Base-by-base conservation (phyloP, 129 eudicot genomes). In the Glebionis coronaria region DNA sequence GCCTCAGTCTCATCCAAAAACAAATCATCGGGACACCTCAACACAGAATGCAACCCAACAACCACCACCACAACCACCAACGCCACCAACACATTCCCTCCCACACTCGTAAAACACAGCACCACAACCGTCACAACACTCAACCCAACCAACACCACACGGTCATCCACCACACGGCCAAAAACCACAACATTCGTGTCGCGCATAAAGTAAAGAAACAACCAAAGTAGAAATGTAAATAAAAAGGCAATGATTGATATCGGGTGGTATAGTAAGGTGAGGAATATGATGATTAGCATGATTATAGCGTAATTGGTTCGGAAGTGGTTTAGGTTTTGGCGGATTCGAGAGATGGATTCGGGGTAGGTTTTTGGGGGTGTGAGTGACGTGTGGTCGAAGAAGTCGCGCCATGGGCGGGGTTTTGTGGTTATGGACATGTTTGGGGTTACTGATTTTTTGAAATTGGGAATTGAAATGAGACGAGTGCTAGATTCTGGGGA, bases 251-350 rank as follows among this genome's bases (percentile, higher is more conserved):
- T 83, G 77, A 90, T 81, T 2, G 91, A 90, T 8, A 86, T 15
- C 5, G 97, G 97, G 63, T 90, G 88, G 79, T 82, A 90, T 25
- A 90, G 46, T 16, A 90, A 79, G 83, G 86, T 78, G 56, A 82
- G 56, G 76, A 90, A 87, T 71, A 84, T 77, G 18, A 86, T 76
- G 11, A 78, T 5, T 7, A 84, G 79, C 44, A 81, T 59, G 25
- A 84, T 59, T 67, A 84, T 61, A 18, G 87, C 67, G 87, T 90
- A 90, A 65, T 90, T 90, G 72, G 65, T 66, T 54, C 88, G 76
- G 73, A 86, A 90, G 45, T 83, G 73, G 81, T 61, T 54, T 31
- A 78, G 55, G 67, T 90, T 90, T 28, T 76, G 78, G 54, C 83
- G 71, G 80, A 90, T 65, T 5, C 95, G 80, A 62, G 80, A 35